phyloP scores from a whole-genome alignment of 2,329 filamentous ascomycete species.

The Verruconis gallopava region DNA sequence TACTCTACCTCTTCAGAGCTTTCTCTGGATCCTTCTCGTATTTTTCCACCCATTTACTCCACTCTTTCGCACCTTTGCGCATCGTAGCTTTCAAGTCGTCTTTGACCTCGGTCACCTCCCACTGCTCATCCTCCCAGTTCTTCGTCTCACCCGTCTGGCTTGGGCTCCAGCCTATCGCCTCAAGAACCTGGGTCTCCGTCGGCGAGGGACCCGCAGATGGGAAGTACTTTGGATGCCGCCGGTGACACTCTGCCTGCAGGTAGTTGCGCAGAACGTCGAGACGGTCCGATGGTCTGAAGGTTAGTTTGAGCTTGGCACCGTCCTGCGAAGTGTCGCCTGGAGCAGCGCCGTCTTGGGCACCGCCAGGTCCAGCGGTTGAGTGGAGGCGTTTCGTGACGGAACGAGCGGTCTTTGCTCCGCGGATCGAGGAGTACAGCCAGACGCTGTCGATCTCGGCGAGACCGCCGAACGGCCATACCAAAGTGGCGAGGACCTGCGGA shows the following conservation, averaged over 20 bases:
- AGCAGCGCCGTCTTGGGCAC: conserved; percentile 5
- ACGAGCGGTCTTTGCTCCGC: conserved; percentile 29
- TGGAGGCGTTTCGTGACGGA: conserved; percentile 27
- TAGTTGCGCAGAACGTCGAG: conserved; percentile 27
- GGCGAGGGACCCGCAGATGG: conserved; percentile 19
- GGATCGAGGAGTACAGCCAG: conserved; percentile 31
- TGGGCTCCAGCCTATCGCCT: conserved; percentile 32
- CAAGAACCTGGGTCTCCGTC: conserved; percentile 27
- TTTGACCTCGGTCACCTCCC: conserved; percentile 29
- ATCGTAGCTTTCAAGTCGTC: conserved; percentile 27
- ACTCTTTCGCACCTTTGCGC: conserved; percentile 28
- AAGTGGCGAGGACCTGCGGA: conserved; percentile 19
- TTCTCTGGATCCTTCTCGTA: conserved; percentile 28
- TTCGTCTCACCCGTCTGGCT: conserved; percentile 19
- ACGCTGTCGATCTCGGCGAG: conserved; percentile 23
- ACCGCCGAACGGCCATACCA: conserved; percentile 27
- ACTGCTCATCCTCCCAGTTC: conserved; percentile 34
- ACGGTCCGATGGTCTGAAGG: conserved; percentile 23
- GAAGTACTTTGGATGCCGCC: conserved; percentile 24
- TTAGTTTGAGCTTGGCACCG: conserved; percentile 20
- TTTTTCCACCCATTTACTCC: conserved; percentile 26
- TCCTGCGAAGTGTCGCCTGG: conserved; percentile 9
- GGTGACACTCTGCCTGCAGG: conserved; percentile 27
- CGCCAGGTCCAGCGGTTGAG: conserved; percentile 11
- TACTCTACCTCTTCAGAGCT: conserved; percentile 27